Base-by-base conservation (phyloP, 192 early-diverging fungal genomes). In the Entophlyctis luteolus region DNA sequence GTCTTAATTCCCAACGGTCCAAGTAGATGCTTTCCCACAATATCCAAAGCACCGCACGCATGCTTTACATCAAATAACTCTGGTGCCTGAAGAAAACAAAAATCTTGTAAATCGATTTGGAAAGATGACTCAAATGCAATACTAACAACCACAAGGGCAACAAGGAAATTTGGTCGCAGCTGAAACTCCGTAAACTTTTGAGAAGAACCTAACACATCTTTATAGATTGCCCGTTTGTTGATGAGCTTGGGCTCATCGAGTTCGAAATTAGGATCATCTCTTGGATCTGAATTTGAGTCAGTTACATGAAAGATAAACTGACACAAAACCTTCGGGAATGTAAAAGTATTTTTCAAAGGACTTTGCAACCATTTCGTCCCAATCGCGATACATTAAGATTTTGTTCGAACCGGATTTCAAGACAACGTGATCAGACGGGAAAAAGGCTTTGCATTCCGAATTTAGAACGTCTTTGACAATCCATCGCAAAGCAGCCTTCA, bases 1-100 rank as follows among this genome's bases (percentile, higher is more conserved):
- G 97, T 98, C 62, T 91, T 89, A 83, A 99, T 96, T 20, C 96
- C 82, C 35, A 98, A 74, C 3, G 95, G 95, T 0, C 91, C 95
- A 0, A 86, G 60, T 23, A 99, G 73, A 27, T 81, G 67, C 6
- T 91, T 75, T 59, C 84, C 79, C 14, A 90, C 88, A 33, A 89
- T 69, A 20, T 84, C 67, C 42, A 99, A 77, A 5, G 90, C 88
- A 27, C 60, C 58, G 2, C 83, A 75, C 0, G 93, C 94, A 53
- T 93, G 94, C 1, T 80, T 68, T 25, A 83, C 73, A 67, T 94
- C 71, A 66, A 99, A 97, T 23, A 99, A 65, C 71, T 98, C 95
- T 1, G 97, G 97, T 0, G 97, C 95, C 74, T 79, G 16, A 5
- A 4, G n/a, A 34, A n/a, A 68, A 16, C 12, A 46, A 22, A 52